Evolutionary conservation across 495 filamentous ascomycete genomes (phyloP).

Genomic region (Neurospora cerealis): DNA sequence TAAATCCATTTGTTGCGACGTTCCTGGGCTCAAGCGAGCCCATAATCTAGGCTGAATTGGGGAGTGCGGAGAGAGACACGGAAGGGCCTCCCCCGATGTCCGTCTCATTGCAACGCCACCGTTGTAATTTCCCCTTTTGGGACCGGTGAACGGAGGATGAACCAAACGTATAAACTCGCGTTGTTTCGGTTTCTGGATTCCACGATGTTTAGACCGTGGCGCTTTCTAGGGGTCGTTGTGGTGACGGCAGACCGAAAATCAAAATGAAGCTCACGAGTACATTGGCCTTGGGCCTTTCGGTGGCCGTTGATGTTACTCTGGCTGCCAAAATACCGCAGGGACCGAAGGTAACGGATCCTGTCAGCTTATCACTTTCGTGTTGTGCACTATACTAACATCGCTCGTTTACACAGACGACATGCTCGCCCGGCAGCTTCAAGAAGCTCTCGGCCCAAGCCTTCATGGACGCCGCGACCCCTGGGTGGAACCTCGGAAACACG

Average conservation of each 20-base stretch:
- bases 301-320: not conserved
- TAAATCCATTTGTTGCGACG: not conserved
- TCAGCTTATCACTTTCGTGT: not conserved
- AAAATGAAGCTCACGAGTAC: not conserved
- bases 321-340: not conserved
- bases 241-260: not conserved
- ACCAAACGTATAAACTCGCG: not conserved
- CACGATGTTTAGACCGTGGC: not conserved
- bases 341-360: not conserved
- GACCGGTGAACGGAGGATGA: not conserved
- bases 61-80: not conserved
- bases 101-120: not conserved
- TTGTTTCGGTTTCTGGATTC: not conserved
- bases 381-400: not conserved
- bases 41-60: not conserved
- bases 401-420: not conserved
- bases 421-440: slow-evolving; percentile 29
- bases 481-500: slow-evolving; percentile 51
- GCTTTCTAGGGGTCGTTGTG: not conserved
- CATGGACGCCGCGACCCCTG: slow-evolving; percentile 61
- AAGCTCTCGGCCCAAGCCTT: slow-evolving; percentile 56
- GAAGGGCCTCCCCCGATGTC: not conserved
- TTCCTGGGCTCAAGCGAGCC: not conserved
- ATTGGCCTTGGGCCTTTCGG: not conserved
- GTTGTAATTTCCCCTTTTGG: not conserved